A percentile compares a stretch with the other conserved stretches of the same genome.
These are phyloP conservation scores for Leccinum imitatum DNA, from an alignment of 768 basidiomycete genomes.

Conservation along the genomic window DNA sequence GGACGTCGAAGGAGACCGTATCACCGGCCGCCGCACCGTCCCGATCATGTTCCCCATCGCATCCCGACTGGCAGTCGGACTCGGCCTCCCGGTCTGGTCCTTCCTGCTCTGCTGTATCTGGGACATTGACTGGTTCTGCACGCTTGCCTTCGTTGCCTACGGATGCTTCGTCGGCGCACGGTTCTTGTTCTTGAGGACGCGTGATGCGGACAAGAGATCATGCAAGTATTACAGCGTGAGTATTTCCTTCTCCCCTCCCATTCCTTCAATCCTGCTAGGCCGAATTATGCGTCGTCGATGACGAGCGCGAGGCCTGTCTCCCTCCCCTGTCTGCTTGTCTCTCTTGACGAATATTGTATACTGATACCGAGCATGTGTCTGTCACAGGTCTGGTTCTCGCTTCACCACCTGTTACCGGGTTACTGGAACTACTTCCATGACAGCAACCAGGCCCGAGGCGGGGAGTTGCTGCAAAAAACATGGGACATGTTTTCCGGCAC, in stretches of 20 bases:
- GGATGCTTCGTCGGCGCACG: slow-evolving; percentile 36
- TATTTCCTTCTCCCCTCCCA: background rate
- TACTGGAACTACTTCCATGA: slow-evolving; percentile 37
- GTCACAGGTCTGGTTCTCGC: slow-evolving; percentile 34
- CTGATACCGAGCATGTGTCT: background rate
- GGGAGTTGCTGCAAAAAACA: slow-evolving; percentile 21
- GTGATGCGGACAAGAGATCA: slow-evolving; percentile 34
- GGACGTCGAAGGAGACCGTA: slow-evolving; percentile 43
- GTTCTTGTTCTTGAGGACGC: slow-evolving; percentile 31
- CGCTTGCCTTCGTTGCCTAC: slow-evolving; percentile 30
- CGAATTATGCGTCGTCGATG: slow-evolving; percentile 9
- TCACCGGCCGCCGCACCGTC: slow-evolving; percentile 41
- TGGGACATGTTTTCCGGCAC: slow-evolving; percentile 22
- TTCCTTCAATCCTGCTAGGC: background rate
- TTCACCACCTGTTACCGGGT: slow-evolving; percentile 35
- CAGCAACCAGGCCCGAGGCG: slow-evolving; percentile 6
- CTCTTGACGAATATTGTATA: background rate
- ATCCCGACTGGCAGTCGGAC: slow-evolving; percentile 34
- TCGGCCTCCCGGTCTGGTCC: slow-evolving; percentile 41
- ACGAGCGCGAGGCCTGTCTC: background rate
- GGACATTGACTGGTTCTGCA: slow-evolving; percentile 31
- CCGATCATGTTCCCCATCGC: slow-evolving; percentile 43
- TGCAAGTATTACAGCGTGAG: slow-evolving; percentile 40
- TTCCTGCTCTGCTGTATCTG: slow-evolving; percentile 34
- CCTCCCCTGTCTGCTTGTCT: background rate